Evolutionary conservation across 805 yeast genomes (phyloP), one percentile per base, ranked within the genome.

Genomic region (Jamesozyma piceae): DNA sequence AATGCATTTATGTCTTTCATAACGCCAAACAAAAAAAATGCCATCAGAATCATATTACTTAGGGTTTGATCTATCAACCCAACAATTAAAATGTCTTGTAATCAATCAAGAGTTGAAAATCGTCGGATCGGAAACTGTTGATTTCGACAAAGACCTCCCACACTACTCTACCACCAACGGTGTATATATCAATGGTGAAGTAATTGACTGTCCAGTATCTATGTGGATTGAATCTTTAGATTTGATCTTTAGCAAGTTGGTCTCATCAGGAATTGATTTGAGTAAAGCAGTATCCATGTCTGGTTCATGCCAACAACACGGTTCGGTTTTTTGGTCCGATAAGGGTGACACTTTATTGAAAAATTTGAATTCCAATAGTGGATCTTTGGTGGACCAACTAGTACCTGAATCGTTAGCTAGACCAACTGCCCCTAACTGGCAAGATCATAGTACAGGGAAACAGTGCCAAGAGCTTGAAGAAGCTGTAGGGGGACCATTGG

Each of bases 301-400:
- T 35, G 96, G 96, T 0, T 86, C 95, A 0, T 82, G 94, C 43
- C 95, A 88, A 63, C 96, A 88, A 55, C 96, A 88, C 56, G 96
- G 95, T 0, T 82, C 94, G 2, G 88, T 89, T 2, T 88, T 69
- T 55, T 85, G 94, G 90, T 71, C 85, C 1, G 20, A 61, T 4
- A 51, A 64, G 6, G 80, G 84, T 0, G 59, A 63, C 1, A 46
- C 49, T 0, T 47, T 69, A 3, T 66, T 87, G 40, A 35, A 46
- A 1, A 45, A 51, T 0, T 62, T 83, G 43, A 47, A 55, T 13
- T 49, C 67, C 0, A 22, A 55, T 0, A 45, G 50, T 4, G 39
- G 53, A 1, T 45, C 67, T 2, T 64, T 84, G 39, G 57, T 67
- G 30, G 70, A 66, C 1, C 83, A 74, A 47, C 53, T 83, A 31